Evolutionary conservation across 768 basidiomycete genomes (phyloP).

Genomic region (Gloeophyllum trabeum): DNA sequence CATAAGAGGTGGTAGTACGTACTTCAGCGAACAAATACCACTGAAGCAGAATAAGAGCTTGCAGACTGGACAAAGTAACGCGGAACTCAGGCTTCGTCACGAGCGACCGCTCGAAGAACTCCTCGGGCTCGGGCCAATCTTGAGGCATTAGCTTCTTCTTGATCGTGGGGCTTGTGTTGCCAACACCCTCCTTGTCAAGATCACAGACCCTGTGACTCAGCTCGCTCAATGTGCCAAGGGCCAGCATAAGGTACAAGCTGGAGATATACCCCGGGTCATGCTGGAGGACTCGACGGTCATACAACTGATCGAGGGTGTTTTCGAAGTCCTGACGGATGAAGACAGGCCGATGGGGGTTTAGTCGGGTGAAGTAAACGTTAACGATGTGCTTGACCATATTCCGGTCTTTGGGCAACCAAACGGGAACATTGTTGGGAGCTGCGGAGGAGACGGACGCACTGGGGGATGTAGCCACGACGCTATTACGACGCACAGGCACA

Average conservation of each 20-base stretch:
- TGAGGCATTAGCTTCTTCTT: constrained; percentile 53
- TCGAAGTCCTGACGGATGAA: constrained; percentile 54
- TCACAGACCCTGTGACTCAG: constrained; percentile 59
- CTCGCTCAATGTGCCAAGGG: constrained; percentile 63
- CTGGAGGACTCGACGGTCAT: constrained; percentile 34
- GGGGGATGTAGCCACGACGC: constrained; percentile 14
- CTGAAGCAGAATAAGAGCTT: constrained; percentile 74
- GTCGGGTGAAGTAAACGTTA: constrained; percentile 53
- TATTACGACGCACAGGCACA: constrained; percentile 39
- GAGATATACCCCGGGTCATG: constrained; percentile 63
- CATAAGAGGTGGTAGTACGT: constrained; percentile 9
- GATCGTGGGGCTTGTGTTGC: constrained; percentile 22
- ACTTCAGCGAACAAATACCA: constrained; percentile 91
- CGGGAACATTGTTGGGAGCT: constrained; percentile 25
- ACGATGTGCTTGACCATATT: constrained; percentile 49
- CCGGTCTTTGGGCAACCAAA: constrained; percentile 74
- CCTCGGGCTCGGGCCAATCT: constrained; percentile 72
- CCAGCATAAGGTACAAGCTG: constrained; percentile 57
- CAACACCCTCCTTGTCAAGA: constrained; percentile 29
- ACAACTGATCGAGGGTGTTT: constrained; percentile 43
- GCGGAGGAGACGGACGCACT: constrained; percentile 6
- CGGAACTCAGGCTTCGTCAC: constrained; percentile 72
- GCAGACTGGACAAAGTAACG: constrained; percentile 73
- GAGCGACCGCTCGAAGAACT: constrained; percentile 75
- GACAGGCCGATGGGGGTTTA: constrained; percentile 63